phyloP scores from a whole-genome alignment of 805 yeast genomes.

The Lipomyces lipofer region DNA sequence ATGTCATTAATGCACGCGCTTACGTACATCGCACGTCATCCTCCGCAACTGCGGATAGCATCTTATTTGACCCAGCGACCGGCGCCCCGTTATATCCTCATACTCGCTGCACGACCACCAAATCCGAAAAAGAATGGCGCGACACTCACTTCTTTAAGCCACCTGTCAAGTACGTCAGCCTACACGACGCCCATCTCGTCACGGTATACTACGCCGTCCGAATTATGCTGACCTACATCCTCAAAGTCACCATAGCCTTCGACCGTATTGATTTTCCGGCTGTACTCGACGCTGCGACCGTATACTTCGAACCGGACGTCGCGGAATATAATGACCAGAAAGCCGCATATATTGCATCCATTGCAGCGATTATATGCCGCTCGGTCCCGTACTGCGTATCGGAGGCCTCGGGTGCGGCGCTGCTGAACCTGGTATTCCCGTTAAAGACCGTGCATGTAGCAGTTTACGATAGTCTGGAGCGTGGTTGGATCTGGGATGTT shows the following conservation, averaged over 20 bases:
- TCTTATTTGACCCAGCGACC: too few relatives aligned
- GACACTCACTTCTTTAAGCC: constrained; percentile 21
- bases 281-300: neutral
- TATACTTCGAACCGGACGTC: neutral
- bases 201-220: constrained; percentile 1
- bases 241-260: neutral
- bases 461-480: constrained; percentile 1
- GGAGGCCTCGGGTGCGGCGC: neutral
- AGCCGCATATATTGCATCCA: neutral
- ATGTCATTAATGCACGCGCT: neutral
- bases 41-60: too few relatives aligned
- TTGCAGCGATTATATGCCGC: constrained; percentile 7
- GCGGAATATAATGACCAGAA: neutral
- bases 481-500: constrained; percentile 15
- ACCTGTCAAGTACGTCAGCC: constrained; percentile 1
- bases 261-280: neutral
- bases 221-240: constrained; percentile 10
- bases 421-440: constrained; percentile 7
- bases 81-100: constrained; percentile 1
- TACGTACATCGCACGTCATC: too few relatives aligned
- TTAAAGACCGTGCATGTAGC: constrained; percentile 4
- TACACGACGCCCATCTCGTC: constrained; percentile 16
- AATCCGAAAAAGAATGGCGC: constrained; percentile 2
- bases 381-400: neutral
- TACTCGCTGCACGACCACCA: constrained; percentile 2